Percentiles rank a stretch among this genome's conserved stretches.
Conservation (phyloP, 148 eudicot species). For the Camellia sinensis region DNA sequence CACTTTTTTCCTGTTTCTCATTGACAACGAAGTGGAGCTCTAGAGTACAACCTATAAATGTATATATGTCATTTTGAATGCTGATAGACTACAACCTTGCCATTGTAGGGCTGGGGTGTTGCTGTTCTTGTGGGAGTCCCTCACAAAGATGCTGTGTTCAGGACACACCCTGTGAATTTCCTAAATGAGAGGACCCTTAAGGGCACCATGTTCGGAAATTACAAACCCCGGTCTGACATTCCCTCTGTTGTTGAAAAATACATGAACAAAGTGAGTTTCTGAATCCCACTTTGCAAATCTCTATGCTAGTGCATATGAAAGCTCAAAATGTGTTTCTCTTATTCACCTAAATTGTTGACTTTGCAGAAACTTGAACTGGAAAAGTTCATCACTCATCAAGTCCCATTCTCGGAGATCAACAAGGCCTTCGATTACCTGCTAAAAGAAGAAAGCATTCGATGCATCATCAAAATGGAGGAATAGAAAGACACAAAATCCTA, state of each 20-base stretch:
- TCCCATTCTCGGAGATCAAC: slow-evolving; percentile 53
- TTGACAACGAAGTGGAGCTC: too few species aligned
- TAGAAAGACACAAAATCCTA: too few species aligned
- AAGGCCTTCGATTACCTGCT: slow-evolving; percentile 56
- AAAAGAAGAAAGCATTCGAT: slow-evolving; percentile 32
- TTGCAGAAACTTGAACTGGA: slow-evolving; percentile 52
- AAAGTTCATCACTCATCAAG: slow-evolving; percentile 54
- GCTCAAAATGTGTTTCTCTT: not conserved
- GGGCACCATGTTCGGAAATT: slow-evolving; percentile 86
- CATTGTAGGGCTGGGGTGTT: slow-evolving; percentile 82
- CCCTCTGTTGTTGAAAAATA: slow-evolving; percentile 70
- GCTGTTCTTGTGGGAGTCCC: slow-evolving; percentile 85
- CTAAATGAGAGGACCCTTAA: slow-evolving; percentile 76
- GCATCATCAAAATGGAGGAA: slow-evolving; percentile 10
- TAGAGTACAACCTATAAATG: too few species aligned
- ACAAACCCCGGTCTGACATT: slow-evolving; percentile 65
- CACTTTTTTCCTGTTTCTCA: too few species aligned
- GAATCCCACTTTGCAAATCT: too few species aligned
- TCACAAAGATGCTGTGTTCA: slow-evolving; percentile 69
- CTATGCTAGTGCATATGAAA: too few species aligned
- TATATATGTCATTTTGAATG: too few species aligned
- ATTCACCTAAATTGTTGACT: too few species aligned
- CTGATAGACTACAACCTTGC: not conserved
- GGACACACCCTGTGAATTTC: slow-evolving; percentile 68
- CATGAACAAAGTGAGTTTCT: slow-evolving; percentile 53